Base-by-base conservation (phyloP, 768 basidiomycete genomes). In the Glaciozyma martinii region DNA sequence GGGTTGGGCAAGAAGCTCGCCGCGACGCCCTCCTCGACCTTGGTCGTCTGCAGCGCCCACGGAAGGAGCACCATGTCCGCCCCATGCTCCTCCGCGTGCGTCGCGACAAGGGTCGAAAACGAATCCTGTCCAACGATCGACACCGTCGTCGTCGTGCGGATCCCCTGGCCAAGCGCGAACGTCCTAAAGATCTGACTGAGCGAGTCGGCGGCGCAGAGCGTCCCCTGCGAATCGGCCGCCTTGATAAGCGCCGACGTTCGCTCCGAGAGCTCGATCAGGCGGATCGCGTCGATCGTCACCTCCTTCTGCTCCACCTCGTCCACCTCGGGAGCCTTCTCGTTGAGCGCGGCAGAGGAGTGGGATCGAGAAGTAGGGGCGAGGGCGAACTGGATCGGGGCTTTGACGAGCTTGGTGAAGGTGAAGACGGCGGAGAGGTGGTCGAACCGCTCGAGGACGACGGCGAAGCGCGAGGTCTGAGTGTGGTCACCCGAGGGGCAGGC, bases 381-480 rank as follows among this genome's bases (percentile, higher is more conserved):
- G 5, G 59, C 42, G 56, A 54, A 40, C 30, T 58, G 44, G 27
- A 37, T 21, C 18, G 58, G 50, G 56, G 61, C 68, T 63, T 57
- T 66, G 27, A 66, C 46, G 25, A 71, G 63, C 6, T 93, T 88
- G 0, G 88, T 84, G 63, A 98, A 79, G 0, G 89, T 84, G 90
- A 99, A 93, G 77, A 90, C 85, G 15, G 87, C 84, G 0, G 93
- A 86, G 0, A 98, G 75, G 75, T 94, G 90, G 70, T 95, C 94
- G 55, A 93, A 78, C 75, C 86, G 90, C 75, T 94, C 90, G 19
- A 98, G 81, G 21, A 98, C 85, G 66, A 97, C 84, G 0, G 88
- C 86, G 77, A 93, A 89, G 15, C 85, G 81, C 3, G 80, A 80
- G 59, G 82, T 43, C 52, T 56, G 33, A 27, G 18, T 3, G 53